Evolutionary conservation across 2,329 filamentous ascomycete species (phyloP).

Genomic region (Colletotrichum ledebouriae): DNA sequence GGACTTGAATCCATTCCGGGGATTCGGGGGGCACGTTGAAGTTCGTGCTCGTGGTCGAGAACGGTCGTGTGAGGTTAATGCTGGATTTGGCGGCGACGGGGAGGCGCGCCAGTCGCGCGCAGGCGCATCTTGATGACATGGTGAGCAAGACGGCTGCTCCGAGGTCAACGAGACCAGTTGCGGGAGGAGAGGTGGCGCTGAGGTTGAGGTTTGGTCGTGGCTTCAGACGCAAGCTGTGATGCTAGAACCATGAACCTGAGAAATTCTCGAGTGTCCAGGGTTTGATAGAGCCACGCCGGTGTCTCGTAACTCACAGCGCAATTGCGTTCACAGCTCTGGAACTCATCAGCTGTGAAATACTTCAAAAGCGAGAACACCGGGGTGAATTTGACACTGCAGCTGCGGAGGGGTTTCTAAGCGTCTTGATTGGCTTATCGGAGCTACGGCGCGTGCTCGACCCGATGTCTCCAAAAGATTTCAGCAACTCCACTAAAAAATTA

Average conservation of each 20-base stretch:
- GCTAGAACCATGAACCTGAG: conserved; percentile 39
- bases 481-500: conserved; percentile 41
- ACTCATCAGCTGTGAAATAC: neutral
- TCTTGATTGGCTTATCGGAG: conserved; percentile 38
- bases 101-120: conserved; percentile 39
- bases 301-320: neutral
- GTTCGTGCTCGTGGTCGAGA: conserved; percentile 51
- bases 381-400: conserved; percentile 2
- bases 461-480: conserved; percentile 41
- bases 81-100: conserved; percentile 22
- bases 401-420: neutral
- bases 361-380: neutral
- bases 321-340: neutral
- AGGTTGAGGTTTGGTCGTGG: conserved; percentile 22
- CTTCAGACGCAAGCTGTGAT: conserved; percentile 29
- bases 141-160: conserved; percentile 18
- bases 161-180: conserved; percentile 23
- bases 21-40: conserved; percentile 78
- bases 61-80: conserved; percentile 46
- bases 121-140: conserved; percentile 42
- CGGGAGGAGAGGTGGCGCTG: conserved; percentile 1
- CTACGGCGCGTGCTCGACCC: conserved; percentile 30
- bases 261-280: conserved; percentile 40
- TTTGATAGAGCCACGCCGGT: conserved; percentile 23
- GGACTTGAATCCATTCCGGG: conserved; percentile 87